A percentile compares a stretch with the other conserved stretches of the same genome.
Conservation (phyloP, 768 basidiomycete species). For the Rubroboletus pulcherrimus region DNA sequence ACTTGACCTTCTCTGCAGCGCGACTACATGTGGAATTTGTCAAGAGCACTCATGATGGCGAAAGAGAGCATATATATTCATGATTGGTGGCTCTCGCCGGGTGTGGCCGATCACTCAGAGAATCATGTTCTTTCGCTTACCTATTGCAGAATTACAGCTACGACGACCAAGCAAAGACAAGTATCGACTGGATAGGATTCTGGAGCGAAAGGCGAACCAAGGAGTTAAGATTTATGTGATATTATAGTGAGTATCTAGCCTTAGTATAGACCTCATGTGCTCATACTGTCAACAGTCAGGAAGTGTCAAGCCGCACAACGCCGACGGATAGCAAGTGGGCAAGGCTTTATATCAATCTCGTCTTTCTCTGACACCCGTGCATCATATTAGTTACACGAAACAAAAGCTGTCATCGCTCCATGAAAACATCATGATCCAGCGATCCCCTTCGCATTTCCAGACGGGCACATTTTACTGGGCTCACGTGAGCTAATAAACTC, state of each 20-base stretch:
- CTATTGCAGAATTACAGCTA: constrained; percentile 66
- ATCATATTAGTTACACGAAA: constrained; percentile 71
- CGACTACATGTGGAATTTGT: constrained; percentile 98
- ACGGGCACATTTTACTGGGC: constrained; percentile 99
- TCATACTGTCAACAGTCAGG: constrained; percentile 54
- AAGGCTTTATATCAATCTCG: background rate
- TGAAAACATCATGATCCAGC: constrained; percentile 92
- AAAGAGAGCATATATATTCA: constrained; percentile 90
- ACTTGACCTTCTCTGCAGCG: constrained; percentile 46
- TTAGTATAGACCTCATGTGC: background rate
- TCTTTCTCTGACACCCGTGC: constrained; percentile 7
- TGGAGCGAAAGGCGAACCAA: constrained; percentile 89
- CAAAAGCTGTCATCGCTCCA: constrained; percentile 75
- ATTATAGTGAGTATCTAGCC: constrained; percentile 62
- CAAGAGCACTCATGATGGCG: constrained; percentile 85
- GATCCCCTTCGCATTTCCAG: constrained; percentile 96
- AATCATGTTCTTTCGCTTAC: background rate
- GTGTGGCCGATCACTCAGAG: constrained; percentile 35
- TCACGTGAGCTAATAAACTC: constrained; percentile 56
- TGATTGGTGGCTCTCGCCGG: constrained; percentile 97
- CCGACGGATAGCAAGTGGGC: constrained; percentile 88
- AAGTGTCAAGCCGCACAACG: constrained; percentile 93
- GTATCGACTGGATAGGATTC: constrained; percentile 81
- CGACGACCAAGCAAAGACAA: constrained; percentile 80
- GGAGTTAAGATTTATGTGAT: constrained; percentile 97